phyloP scores from a whole-genome alignment of 2,329 filamentous ascomycete species.

The Colletotrichum magnum region DNA sequence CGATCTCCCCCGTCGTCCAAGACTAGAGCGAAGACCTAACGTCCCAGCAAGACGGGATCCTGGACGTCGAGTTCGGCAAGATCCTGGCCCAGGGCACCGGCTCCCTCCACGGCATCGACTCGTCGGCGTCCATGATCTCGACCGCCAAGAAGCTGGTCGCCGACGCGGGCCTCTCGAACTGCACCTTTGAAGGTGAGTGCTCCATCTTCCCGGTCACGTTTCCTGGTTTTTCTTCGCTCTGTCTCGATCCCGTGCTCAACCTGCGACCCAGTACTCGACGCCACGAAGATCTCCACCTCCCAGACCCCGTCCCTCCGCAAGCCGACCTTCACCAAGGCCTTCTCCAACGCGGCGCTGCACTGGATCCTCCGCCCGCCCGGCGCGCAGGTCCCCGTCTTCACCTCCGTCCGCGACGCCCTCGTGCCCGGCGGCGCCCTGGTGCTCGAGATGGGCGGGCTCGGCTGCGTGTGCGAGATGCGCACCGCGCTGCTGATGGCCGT shows the following conservation, averaged over 20 bases:
- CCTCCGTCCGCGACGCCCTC: slow-evolving; percentile 65
- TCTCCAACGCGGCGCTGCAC: slow-evolving; percentile 77
- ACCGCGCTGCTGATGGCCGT: slow-evolving; percentile 70
- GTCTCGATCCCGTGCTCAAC: too few relatives aligned
- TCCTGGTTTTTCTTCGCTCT: too few relatives aligned
- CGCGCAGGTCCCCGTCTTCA: slow-evolving; percentile 66
- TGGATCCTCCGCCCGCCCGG: slow-evolving; percentile 70
- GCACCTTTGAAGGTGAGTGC: slow-evolving; percentile 59
- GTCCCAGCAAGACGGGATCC: slow-evolving; percentile 66
- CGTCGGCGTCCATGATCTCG: slow-evolving; percentile 71
- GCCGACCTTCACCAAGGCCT: slow-evolving; percentile 66
- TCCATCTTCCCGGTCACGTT: not conserved
- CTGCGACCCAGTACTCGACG: slow-evolving; percentile 60
- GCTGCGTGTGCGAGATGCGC: slow-evolving; percentile 76
- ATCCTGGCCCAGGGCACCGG: slow-evolving; percentile 61
- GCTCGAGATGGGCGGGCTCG: slow-evolving; percentile 81
- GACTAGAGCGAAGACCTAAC: slow-evolving; percentile 25
- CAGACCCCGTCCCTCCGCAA: slow-evolving; percentile 14
- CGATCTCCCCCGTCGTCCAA: not conserved
- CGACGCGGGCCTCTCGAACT: slow-evolving; percentile 51
- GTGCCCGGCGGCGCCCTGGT: slow-evolving; percentile 70
- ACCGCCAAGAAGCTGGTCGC: slow-evolving; percentile 60
- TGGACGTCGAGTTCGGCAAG: slow-evolving; percentile 68
- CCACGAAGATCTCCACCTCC: slow-evolving; percentile 53
- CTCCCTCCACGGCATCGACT: slow-evolving; percentile 70